Conservation (phyloP, 352 stramenopile species). For the Pythium chondricola region DNA sequence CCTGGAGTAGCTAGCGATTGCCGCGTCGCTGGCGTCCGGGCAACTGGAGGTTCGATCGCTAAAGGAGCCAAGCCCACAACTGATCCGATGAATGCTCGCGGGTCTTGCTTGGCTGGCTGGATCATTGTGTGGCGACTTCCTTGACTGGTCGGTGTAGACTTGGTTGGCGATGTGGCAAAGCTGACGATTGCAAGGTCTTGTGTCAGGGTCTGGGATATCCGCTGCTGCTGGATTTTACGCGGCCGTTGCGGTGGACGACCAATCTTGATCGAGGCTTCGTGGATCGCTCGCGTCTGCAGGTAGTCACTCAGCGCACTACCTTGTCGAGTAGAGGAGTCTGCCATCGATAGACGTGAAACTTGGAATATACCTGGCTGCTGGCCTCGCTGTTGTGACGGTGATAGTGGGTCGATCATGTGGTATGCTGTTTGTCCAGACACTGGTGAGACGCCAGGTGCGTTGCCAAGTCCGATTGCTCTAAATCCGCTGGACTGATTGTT, state of each 20-base stretch:
- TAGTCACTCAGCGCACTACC: neutral
- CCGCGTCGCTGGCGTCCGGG: neutral
- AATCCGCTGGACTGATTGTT: too few relatives aligned
- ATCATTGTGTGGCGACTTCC: neutral
- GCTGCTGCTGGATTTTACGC: conserved; percentile 9
- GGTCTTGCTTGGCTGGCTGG: neutral
- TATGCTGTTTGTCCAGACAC: too few relatives aligned
- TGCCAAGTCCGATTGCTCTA: too few relatives aligned
- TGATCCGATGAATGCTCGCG: neutral
- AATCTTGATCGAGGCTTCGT: conserved; percentile 6
- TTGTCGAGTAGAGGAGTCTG: neutral
- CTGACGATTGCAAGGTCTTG: conserved; percentile 7
- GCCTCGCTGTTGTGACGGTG: too few relatives aligned
- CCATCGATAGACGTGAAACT: neutral
- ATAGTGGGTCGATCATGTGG: too few relatives aligned
- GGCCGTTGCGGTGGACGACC: conserved; percentile 3
- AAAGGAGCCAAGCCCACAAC: conserved; percentile 1
- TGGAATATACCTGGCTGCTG: neutral
- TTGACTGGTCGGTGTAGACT: neutral
- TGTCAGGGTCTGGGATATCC: neutral
- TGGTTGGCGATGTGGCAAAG: neutral
- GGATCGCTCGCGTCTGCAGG: conserved; percentile 7
- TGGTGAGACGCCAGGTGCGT: too few relatives aligned
- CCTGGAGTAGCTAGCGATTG: neutral
- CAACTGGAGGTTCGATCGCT: neutral